Evolutionary conservation across 257 asterid species (phyloP).

Genomic region (Knoxia roxburghii): DNA sequence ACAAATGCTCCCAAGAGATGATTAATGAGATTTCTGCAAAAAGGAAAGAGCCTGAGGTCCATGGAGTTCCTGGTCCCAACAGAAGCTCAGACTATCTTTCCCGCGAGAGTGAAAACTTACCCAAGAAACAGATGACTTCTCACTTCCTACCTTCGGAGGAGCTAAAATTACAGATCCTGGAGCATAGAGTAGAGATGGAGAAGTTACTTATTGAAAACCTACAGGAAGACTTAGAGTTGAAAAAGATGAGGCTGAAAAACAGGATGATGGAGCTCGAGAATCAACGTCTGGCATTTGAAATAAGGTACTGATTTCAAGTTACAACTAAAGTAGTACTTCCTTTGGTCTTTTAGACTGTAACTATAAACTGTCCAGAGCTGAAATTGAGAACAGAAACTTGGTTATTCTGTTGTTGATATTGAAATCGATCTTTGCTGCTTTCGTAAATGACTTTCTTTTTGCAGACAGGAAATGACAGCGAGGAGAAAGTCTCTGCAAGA

Average conservation of each 20-base stretch:
- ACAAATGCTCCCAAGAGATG: slow-evolving; percentile 2
- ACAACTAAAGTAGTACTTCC: slow-evolving; percentile 4
- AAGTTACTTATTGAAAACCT: slow-evolving; percentile 19
- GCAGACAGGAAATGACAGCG: neutral
- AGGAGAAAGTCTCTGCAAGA: neutral
- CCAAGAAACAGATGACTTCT: slow-evolving; percentile 1
- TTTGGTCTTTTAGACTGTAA: neutral
- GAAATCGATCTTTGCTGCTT: neutral
- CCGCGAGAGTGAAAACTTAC: slow-evolving; percentile 1
- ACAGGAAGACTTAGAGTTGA: slow-evolving; percentile 30
- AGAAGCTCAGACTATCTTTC: neutral
- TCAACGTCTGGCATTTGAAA: slow-evolving; percentile 25
- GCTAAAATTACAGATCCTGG: slow-evolving; percentile 27
- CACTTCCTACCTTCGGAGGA: slow-evolving; percentile 21
- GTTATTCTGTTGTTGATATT: neutral
- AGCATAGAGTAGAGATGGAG: slow-evolving; percentile 37
- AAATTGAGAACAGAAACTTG: neutral
- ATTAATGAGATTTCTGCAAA: slow-evolving; percentile 18
- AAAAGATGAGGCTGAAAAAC: slow-evolving; percentile 30
- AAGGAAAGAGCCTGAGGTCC: slow-evolving; percentile 26
- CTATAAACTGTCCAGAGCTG: neutral
- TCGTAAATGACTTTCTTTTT: neutral
- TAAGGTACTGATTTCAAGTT: slow-evolving; percentile 1
- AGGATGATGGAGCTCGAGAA: slow-evolving; percentile 42
- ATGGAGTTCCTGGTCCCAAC: slow-evolving; percentile 6